A percentile compares a stretch with the other conserved stretches of the same genome.
These are phyloP conservation scores for Parafenestella ontariensis DNA, from an alignment of 2,329 filamentous ascomycete genomes.

Conservation along the genomic window DNA sequence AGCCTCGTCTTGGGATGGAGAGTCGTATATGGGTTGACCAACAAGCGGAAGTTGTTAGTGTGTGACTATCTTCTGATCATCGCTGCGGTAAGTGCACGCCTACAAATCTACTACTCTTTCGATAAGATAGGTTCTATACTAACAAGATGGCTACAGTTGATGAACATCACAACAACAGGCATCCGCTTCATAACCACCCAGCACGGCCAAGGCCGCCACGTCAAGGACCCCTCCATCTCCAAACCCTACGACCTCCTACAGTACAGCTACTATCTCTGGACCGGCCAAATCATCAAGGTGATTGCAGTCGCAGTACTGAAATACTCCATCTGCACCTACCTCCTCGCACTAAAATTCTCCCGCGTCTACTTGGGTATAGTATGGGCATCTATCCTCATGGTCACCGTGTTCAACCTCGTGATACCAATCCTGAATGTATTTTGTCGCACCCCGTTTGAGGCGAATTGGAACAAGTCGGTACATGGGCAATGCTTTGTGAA, in stretches of 20 bases:
- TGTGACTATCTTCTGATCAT: constrained; percentile 33
- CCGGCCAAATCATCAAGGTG: constrained; percentile 33
- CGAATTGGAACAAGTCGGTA: constrained; percentile 34
- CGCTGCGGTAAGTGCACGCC: constrained; percentile 20
- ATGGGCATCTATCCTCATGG: constrained; percentile 33
- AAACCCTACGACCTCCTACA: constrained; percentile 19
- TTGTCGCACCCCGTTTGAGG: constrained; percentile 32
- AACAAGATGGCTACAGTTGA: constrained; percentile 10
- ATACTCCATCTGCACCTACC: constrained; percentile 37
- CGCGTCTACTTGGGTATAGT: constrained; percentile 27
- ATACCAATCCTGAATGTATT: constrained; percentile 28
- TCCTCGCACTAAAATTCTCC: constrained; percentile 33
- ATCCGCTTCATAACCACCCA: constrained; percentile 23
- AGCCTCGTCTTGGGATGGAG: constrained; percentile 29
- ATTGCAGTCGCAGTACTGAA: constrained; percentile 33
- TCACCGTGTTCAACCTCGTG: constrained; percentile 31
- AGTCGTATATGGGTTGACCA: constrained; percentile 23
- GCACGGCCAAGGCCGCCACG: constrained; percentile 30
- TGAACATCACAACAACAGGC: constrained; percentile 23
- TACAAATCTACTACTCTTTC: background rate
- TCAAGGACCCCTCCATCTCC: constrained; percentile 28
- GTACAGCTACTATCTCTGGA: constrained; percentile 32
- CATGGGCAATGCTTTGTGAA: constrained; percentile 32
- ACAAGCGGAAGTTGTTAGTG: constrained; percentile 27
- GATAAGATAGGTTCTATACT: background rate